Evolutionary conservation across 257 asterid species (phyloP).

Genomic region (Ilex asprella): DNA sequence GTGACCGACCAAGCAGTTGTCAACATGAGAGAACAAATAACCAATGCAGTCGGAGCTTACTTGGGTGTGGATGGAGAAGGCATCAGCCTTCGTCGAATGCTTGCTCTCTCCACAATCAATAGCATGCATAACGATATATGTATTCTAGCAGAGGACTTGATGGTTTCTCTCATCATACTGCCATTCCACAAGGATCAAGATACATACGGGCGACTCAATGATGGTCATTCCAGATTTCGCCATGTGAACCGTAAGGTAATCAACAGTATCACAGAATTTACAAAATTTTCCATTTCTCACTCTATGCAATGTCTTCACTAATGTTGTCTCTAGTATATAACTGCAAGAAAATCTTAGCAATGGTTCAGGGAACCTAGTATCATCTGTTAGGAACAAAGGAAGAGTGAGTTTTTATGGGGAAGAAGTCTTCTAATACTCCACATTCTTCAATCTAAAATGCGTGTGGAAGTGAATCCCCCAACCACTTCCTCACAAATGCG

Average conservation of each 20-base stretch:
- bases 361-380: not conserved
- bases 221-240: conserved; percentile 65
- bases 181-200: conserved; percentile 85
- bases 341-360: not conserved
- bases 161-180: conserved; percentile 54
- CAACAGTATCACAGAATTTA: not conserved
- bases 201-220: conserved; percentile 55
- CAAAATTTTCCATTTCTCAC: not conserved
- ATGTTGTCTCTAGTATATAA: not conserved
- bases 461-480: not conserved
- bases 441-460: too few relatives aligned
- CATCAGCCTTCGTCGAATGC: conserved; percentile 42
- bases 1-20: conserved; percentile 60
- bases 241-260: conserved; percentile 80
- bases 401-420: too few relatives aligned
- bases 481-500: too few relatives aligned
- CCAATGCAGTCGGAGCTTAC: conserved; percentile 26
- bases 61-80: conserved; percentile 51
- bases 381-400: too few relatives aligned
- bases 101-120: conserved; percentile 66
- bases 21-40: conserved; percentile 59
- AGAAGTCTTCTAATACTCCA: too few relatives aligned
- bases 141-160: conserved; percentile 67
- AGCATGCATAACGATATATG: conserved; percentile 81
- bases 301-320: not conserved